phyloP scores from a whole-genome alignment of 345 rosid genomes.

The Arabis hirsuta region DNA sequence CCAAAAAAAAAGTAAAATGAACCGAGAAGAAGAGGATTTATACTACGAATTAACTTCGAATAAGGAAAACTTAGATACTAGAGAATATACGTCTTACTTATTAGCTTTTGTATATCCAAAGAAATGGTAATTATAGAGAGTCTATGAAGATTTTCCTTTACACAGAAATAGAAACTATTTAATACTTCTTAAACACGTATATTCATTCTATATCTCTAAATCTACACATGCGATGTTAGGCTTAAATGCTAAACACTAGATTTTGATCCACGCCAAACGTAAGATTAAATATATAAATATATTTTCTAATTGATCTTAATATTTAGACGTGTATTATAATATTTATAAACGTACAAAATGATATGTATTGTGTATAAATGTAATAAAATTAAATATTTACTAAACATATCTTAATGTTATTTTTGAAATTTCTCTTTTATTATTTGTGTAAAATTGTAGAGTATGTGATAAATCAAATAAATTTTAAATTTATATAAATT shows the following conservation, averaged over 20 bases:
- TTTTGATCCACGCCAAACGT: no score
- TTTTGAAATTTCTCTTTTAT: no score
- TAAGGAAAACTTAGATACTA: slow-evolving; percentile 15
- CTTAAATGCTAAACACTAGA: neutral
- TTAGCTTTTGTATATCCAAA: neutral
- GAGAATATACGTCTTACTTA: neutral
- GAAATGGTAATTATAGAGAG: slow-evolving; percentile 1
- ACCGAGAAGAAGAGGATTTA: neutral
- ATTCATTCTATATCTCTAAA: neutral
- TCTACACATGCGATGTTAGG: neutral
- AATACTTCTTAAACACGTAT: neutral
- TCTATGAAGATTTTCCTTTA: neutral
- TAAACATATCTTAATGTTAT: no score
- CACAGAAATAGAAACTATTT: slow-evolving; percentile 3
- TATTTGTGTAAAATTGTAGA: no score
- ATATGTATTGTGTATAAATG: no score
- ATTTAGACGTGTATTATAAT: no score
- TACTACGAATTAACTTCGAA: neutral
- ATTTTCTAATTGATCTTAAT: no score
- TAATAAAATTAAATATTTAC: no score
- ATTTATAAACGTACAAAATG: no score
- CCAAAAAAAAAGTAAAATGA: neutral
- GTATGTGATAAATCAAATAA: no score
- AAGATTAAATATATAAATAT: no score
- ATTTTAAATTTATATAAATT: no score